These are phyloP conservation scores for Lophiostoma macrostomum DNA, from an alignment of 495 filamentous ascomycete species.

Conservation along the genomic window DNA sequence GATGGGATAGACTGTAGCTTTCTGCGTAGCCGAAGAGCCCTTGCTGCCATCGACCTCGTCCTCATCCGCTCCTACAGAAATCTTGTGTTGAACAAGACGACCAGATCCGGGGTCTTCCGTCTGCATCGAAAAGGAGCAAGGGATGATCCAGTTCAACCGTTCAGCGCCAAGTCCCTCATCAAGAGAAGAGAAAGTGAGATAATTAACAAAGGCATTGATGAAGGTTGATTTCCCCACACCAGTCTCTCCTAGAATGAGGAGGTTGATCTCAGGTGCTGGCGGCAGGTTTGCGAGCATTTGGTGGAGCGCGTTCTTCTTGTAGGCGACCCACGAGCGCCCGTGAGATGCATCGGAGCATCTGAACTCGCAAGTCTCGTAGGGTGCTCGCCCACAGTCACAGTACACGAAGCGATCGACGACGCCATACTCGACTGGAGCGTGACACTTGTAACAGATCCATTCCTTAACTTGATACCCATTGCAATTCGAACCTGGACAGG, in stretches of 20 bases:
- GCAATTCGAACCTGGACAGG: no score
- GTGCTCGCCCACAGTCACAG: slow-evolving; percentile 42
- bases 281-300: slow-evolving; percentile 21
- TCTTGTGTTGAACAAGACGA: slow-evolving; percentile 7
- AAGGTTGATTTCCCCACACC: slow-evolving; percentile 49
- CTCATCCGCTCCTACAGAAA: slow-evolving; percentile 34
- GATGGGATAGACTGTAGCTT: slow-evolving; percentile 40
- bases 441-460: slow-evolving; percentile 41
- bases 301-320: slow-evolving; percentile 4
- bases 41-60: slow-evolving; percentile 41
- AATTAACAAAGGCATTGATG: slow-evolving; percentile 50
- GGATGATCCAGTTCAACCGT: slow-evolving; percentile 41
- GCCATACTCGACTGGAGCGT: slow-evolving; percentile 37
- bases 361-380: slow-evolving; percentile 33
- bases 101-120: slow-evolving; percentile 33
- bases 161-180: slow-evolving; percentile 36
- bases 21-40: slow-evolving; percentile 44
- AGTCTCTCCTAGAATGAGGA: slow-evolving; percentile 47
- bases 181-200: slow-evolving; percentile 40
- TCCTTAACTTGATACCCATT: no score
- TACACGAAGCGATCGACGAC: slow-evolving; percentile 39
- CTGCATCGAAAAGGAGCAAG: slow-evolving; percentile 43
- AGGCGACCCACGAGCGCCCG: background rate
- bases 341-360: slow-evolving; percentile 30
- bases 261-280: slow-evolving; percentile 36